Evolutionary conservation across 1,284 basidiomycete genomes (phyloP).

Genomic region (Melampsora larici-populina): DNA sequence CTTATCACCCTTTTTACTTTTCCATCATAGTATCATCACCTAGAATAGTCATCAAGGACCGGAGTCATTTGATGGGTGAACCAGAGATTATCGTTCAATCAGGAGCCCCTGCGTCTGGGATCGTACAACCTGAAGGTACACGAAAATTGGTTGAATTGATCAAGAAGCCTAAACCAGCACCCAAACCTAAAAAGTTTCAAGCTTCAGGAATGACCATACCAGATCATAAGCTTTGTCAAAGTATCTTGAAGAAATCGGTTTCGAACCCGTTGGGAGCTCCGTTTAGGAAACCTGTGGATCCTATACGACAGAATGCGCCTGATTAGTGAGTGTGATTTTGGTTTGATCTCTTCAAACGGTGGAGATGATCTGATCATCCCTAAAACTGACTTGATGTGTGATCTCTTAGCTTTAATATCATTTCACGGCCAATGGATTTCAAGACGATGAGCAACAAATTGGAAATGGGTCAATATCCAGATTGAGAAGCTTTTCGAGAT

Average conservation of each 20-base stretch:
- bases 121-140: constrained; percentile 24
- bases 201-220: constrained; percentile 73
- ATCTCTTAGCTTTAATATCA: constrained; percentile 70
- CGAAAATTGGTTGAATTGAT: constrained; percentile 48
- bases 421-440: constrained; percentile 93
- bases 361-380: too few species aligned
- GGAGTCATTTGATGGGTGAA: background rate
- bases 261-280: constrained; percentile 53
- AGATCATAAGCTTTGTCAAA: constrained; percentile 75
- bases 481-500: constrained; percentile 74
- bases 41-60: constrained; percentile 35
- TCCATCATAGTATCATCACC: constrained; percentile 5
- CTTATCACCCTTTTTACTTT: too few species aligned
- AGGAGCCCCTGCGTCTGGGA: background rate
- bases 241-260: constrained; percentile 73
- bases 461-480: constrained; percentile 73
- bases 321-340: constrained; percentile 70
- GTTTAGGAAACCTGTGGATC: constrained; percentile 36
- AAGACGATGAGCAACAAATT: constrained; percentile 83
- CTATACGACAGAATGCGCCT: constrained; percentile 63
- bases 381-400: constrained; percentile 18
- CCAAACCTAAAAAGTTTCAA: constrained; percentile 66
- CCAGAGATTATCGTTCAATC: too few species aligned
- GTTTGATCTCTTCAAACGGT: background rate
- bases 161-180: constrained; percentile 52